Conservation (phyloP, 2,329 filamentous ascomycete genomes). For the Fusarium napiforme region DNA sequence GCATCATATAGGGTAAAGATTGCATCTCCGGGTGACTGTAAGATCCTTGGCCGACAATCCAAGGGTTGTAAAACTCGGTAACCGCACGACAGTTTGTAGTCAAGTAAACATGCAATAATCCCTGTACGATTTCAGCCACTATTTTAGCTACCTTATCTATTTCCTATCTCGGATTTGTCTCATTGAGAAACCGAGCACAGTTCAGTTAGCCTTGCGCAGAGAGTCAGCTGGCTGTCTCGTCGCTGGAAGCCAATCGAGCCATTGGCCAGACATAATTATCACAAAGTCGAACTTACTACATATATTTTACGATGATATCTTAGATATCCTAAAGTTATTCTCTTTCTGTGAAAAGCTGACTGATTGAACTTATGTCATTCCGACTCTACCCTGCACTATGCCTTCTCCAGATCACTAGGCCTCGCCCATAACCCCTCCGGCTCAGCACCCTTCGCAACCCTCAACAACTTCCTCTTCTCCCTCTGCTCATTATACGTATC, state of each 20-base stretch:
- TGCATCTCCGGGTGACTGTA: neutral
- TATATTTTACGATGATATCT: neutral
- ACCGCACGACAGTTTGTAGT: neutral
- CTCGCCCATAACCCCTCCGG: constrained; percentile 30
- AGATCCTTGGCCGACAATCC: neutral
- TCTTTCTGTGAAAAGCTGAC: no score
- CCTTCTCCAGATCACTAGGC: constrained; percentile 6
- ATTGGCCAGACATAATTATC: fast-evolving
- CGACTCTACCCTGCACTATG: neutral
- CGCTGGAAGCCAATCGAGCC: neutral
- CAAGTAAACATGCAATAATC: no score
- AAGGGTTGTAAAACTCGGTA: neutral
- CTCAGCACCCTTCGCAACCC: constrained; percentile 9
- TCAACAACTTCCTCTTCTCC: constrained; percentile 24
- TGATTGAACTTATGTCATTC: neutral
- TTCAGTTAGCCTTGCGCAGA: neutral
- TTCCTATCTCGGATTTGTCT: fast-evolving
- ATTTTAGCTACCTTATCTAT: no score
- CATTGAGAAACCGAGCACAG: neutral
- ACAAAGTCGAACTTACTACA: neutral
- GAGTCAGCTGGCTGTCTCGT: fast-evolving
- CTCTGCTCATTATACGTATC: constrained; percentile 19
- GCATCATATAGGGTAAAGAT: fast-evolving
- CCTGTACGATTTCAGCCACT: no score
- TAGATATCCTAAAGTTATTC: no score